A percentile compares a stretch with the other conserved stretches of the same genome.
These are phyloP conservation scores for Leccinellum rugosiceps DNA, from an alignment of 768 basidiomycete genomes.

Conservation along the genomic window DNA sequence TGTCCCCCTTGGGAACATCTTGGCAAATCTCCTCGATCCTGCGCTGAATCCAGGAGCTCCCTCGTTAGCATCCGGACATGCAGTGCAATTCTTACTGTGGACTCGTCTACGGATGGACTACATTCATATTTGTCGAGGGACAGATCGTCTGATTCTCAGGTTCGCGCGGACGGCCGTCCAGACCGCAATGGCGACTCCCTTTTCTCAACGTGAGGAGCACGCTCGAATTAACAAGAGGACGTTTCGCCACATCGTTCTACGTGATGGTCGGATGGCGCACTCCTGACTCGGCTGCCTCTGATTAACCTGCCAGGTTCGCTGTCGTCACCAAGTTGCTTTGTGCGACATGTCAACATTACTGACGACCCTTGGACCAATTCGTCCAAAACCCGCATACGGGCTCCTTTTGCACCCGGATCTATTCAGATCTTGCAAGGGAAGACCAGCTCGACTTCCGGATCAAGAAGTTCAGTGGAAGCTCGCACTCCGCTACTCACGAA, in stretches of 20 bases:
- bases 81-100: background rate
- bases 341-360: background rate
- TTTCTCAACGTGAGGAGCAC: slow-evolving; percentile 1
- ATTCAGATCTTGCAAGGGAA: slow-evolving; percentile 11
- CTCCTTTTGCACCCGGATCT: slow-evolving; percentile 21
- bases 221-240: background rate
- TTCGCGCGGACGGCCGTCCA: slow-evolving; percentile 11
- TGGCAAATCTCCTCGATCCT: slow-evolving; percentile 19
- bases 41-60: background rate
- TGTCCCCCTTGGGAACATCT: slow-evolving; percentile 25
- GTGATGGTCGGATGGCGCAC: background rate
- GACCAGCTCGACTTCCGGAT: slow-evolving; percentile 18
- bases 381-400: background rate
- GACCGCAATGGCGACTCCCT: slow-evolving; percentile 12
- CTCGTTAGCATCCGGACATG: background rate
- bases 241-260: background rate
- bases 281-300: background rate
- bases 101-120: slow-evolving; percentile 1
- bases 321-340: background rate
- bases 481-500: slow-evolving; percentile 25
- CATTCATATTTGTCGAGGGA: background rate
- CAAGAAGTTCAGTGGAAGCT: slow-evolving; percentile 25
- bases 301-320: background rate
- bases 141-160: slow-evolving; percentile 13
- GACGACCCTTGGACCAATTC: slow-evolving; percentile 7